Evolutionary conservation across 192 early-diverging fungal genomes (phyloP).

Genomic region (Podila epigama): DNA sequence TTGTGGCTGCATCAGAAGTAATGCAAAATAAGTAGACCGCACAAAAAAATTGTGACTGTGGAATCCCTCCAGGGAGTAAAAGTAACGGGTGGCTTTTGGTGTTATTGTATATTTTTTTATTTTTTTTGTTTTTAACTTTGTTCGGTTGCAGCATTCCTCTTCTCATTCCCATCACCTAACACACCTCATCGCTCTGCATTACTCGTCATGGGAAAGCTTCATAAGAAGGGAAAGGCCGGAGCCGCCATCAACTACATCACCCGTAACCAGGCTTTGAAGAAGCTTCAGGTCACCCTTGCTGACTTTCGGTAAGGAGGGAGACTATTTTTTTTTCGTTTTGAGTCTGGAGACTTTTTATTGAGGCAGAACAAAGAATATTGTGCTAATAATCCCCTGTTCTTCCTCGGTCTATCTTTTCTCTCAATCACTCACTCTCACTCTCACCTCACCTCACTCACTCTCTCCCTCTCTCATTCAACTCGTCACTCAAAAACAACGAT

Average conservation of each 20-base stretch:
- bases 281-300: conserved; percentile 92
- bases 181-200: background rate
- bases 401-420: background rate
- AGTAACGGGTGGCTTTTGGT: too few relatives aligned
- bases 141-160: background rate
- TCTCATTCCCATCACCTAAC: background rate
- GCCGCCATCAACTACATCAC: conserved; percentile 91
- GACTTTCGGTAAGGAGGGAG: conserved; percentile 81
- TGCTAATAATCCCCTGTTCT: too few relatives aligned
- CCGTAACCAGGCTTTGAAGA: conserved; percentile 88
- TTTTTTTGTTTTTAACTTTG: background rate
- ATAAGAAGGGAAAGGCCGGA: conserved; percentile 89
- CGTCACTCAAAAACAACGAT: too few relatives aligned
- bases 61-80: too few relatives aligned
- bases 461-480: conserved; percentile 3
- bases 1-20: too few relatives aligned
- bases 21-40: too few relatives aligned
- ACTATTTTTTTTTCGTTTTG: background rate
- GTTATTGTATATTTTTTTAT: conserved; percentile 9
- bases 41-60: too few relatives aligned
- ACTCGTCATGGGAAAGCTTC: conserved; percentile 64
- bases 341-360: background rate
- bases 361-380: too few relatives aligned
- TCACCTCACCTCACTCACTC: background rate
- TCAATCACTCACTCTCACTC: background rate